Evolutionary conservation across 2,329 filamentous ascomycete species (phyloP).

Genomic region (Sporothrix curviconia): DNA sequence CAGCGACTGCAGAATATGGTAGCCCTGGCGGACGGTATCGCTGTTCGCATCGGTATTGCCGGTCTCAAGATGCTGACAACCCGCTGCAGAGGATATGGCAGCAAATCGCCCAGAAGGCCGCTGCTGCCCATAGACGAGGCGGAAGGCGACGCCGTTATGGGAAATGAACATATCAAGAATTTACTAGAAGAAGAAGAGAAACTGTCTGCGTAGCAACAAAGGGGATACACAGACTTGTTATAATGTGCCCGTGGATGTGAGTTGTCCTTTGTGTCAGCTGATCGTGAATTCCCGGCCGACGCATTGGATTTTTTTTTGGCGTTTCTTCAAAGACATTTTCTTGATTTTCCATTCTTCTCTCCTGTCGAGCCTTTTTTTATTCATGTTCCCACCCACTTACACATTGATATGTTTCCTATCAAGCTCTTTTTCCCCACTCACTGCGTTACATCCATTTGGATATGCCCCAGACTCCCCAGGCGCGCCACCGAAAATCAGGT

Average conservation of each 20-base stretch:
- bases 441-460: too few species aligned
- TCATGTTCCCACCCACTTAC: not conserved
- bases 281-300: conserved; percentile 9
- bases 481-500: too few species aligned
- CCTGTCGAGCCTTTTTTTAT: not conserved
- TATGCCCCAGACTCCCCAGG: too few species aligned
- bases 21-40: conserved; percentile 20
- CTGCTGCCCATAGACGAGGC: conserved; percentile 20
- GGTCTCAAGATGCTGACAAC: conserved; percentile 22
- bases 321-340: not conserved
- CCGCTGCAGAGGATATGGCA: conserved; percentile 19
- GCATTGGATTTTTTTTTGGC: not conserved
- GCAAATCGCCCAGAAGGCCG: conserved; percentile 18
- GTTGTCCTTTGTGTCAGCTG: too few species aligned
- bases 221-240: too few species aligned
- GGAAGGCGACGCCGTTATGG: conserved; percentile 13
- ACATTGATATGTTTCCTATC: too few species aligned
- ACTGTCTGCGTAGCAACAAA: too few species aligned
- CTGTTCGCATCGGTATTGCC: conserved; percentile 16
- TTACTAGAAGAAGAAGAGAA: conserved; percentile 10
- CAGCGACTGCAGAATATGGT: conserved; percentile 20
- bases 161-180: conserved; percentile 8
- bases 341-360: not conserved
- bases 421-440: too few species aligned
- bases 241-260: too few species aligned